Evolutionary conservation across 2,329 filamentous ascomycete genomes (phyloP).

Genomic region (Penicillium digitatum): DNA sequence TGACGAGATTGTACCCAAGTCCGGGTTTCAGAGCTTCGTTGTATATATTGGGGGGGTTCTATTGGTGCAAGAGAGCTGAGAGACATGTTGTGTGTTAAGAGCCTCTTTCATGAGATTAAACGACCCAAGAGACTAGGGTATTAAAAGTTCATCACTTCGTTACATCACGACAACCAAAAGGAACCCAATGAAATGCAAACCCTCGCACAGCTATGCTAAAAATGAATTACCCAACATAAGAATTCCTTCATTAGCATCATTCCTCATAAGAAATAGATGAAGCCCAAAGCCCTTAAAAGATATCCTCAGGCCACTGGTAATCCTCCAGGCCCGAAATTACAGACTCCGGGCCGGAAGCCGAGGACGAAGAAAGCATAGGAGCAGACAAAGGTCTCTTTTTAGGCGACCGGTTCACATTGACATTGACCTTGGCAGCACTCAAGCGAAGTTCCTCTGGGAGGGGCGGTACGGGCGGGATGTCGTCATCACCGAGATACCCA

Average conservation of each 20-base stretch:
- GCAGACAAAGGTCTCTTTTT: slow-evolving; percentile 16
- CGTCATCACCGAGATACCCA: slow-evolving; percentile 22
- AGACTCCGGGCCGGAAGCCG: slow-evolving; percentile 5
- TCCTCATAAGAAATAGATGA: not conserved
- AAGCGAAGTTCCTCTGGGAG: slow-evolving; percentile 34
- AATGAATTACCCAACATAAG: not conserved
- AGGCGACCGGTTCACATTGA: slow-evolving; percentile 22
- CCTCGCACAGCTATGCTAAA: not conserved
- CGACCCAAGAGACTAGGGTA: slow-evolving; percentile 16
- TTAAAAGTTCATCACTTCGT: slow-evolving; percentile 23
- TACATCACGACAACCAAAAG: slow-evolving; percentile 8
- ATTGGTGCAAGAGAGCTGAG: not conserved
- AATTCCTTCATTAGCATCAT: not conserved
- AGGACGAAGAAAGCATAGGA: slow-evolving; percentile 1
- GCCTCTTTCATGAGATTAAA: not conserved
- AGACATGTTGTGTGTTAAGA: not conserved
- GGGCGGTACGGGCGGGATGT: slow-evolving; percentile 42
- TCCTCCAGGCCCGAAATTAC: slow-evolving; percentile 17
- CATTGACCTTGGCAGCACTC: slow-evolving; percentile 28
- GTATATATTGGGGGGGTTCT: too few relatives aligned
- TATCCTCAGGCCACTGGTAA: slow-evolving; percentile 46
- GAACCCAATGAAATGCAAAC: not conserved
- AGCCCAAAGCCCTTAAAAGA: slow-evolving; percentile 32
- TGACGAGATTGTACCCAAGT: not conserved
- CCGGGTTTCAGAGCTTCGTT: not conserved